phyloP scores from a whole-genome alignment of 139 green algal species.

The Asterochloris sp. region DNA sequence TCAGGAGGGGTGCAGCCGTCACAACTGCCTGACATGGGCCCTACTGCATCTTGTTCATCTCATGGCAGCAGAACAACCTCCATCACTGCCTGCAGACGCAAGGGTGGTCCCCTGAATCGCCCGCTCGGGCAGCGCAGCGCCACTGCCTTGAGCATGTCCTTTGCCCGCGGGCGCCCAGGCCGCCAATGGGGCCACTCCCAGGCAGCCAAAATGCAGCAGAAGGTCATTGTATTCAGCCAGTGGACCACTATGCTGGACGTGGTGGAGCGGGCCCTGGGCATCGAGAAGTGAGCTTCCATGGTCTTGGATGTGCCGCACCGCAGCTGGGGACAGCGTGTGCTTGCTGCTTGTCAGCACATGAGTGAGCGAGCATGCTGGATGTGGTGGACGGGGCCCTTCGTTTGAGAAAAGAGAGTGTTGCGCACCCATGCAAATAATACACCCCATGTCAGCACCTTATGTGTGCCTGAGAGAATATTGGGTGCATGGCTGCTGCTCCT shows the following conservation, averaged over 20 bases:
- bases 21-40: no score
- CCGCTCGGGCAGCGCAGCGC: constrained; percentile 9
- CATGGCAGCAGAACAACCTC: neutral
- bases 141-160: constrained; percentile 18
- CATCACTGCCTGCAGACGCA: neutral
- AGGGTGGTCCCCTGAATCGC: neutral
- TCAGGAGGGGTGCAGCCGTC: no score
- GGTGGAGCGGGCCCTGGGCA: constrained; percentile 66
- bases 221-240: constrained; percentile 91
- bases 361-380: no score
- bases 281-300: constrained; percentile 24
- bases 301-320: neutral
- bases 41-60: no score
- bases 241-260: constrained; percentile 93
- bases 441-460: no score
- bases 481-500: no score
- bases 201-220: constrained; percentile 30
- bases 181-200: neutral
- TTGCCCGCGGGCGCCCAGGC: constrained; percentile 5
- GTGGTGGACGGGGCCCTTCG: no score
- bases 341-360: no score
- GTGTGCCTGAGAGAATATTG: no score
- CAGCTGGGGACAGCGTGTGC: no score
- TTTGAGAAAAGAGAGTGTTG: no score
- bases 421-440: no score